phyloP scores from a whole-genome alignment of 768 basidiomycete species.

The Coprinopsis cinerea region DNA sequence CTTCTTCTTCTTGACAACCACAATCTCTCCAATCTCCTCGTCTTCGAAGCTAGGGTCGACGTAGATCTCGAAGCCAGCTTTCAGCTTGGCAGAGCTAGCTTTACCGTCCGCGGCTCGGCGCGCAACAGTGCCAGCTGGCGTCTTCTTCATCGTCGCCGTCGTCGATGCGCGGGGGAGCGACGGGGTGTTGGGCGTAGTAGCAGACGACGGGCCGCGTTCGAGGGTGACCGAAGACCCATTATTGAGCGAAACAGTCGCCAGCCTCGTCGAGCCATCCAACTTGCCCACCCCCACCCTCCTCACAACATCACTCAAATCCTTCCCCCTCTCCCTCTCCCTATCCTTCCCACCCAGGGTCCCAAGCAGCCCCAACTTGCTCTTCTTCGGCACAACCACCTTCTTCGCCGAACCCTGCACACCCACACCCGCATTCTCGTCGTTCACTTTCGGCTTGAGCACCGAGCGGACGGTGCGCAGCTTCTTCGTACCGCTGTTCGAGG shows the following conservation, averaged over 20 bases:
- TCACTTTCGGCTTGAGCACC: conserved; percentile 1
- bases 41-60: conserved; percentile 57
- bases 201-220: too few species aligned
- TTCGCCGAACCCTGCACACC: too few species aligned
- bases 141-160: too few species aligned
- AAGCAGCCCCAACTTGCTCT: conserved; percentile 52
- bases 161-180: too few species aligned
- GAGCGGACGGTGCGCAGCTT: conserved; percentile 3
- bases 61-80: conserved; percentile 60
- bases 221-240: too few species aligned
- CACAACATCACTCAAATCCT: conserved; percentile 58
- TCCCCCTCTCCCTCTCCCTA: conserved; percentile 27
- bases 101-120: neutral
- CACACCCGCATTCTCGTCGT: neutral
- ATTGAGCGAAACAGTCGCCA: too few species aligned
- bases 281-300: conserved; percentile 42
- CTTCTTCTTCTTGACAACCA: conserved; percentile 76
- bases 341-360: conserved; percentile 18
- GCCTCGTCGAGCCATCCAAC: too few species aligned
- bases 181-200: too few species aligned
- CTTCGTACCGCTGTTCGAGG: neutral
- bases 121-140: neutral
- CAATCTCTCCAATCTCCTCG: conserved; percentile 61
- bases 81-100: conserved; percentile 3
- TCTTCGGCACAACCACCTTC: conserved; percentile 58